phyloP scores from a whole-genome alignment of 2,329 filamentous ascomycete genomes.

The Colletotrichum spinosum region DNA sequence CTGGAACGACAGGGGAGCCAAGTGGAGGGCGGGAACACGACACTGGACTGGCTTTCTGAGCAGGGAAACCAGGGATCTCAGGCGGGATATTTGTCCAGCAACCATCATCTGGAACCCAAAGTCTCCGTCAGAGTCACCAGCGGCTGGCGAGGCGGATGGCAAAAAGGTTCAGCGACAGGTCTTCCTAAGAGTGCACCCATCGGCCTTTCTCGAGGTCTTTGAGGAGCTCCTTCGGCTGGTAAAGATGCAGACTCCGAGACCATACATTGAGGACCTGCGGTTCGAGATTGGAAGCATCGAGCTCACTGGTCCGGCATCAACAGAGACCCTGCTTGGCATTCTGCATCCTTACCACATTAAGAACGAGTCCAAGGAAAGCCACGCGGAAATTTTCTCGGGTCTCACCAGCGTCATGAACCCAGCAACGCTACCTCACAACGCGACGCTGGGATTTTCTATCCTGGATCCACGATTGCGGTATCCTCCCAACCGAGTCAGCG shows the following conservation, averaged over 20 bases:
- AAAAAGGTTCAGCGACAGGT: conserved; percentile 55
- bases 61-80: conserved; percentile 64
- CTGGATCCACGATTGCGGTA: conserved; percentile 85
- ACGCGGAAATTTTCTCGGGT: conserved; percentile 62
- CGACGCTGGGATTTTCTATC: conserved; percentile 78
- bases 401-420: conserved; percentile 74
- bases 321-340: conserved; percentile 79
- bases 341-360: conserved; percentile 65
- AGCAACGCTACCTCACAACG: conserved; percentile 75
- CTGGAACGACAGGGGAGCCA: conserved; percentile 73
- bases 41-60: conserved; percentile 63
- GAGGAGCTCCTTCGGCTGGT: conserved; percentile 68
- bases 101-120: conserved; percentile 80
- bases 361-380: conserved; percentile 48
- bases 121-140: conserved; percentile 37
- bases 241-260: conserved; percentile 70
- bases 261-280: conserved; percentile 75
- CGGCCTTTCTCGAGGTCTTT: conserved; percentile 79
- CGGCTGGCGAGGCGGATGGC: conserved; percentile 38
- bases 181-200: conserved; percentile 84
- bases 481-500: conserved; percentile 71
- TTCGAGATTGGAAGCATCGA: conserved; percentile 74
- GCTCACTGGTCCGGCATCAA: conserved; percentile 76
- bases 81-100: conserved; percentile 75
- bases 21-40: conserved; percentile 72